Evolutionary conservation across 2,329 filamentous ascomycete genomes (phyloP), one percentile per base, ranked within the genome.

Genomic region (Diaporthe amygdali): DNA sequence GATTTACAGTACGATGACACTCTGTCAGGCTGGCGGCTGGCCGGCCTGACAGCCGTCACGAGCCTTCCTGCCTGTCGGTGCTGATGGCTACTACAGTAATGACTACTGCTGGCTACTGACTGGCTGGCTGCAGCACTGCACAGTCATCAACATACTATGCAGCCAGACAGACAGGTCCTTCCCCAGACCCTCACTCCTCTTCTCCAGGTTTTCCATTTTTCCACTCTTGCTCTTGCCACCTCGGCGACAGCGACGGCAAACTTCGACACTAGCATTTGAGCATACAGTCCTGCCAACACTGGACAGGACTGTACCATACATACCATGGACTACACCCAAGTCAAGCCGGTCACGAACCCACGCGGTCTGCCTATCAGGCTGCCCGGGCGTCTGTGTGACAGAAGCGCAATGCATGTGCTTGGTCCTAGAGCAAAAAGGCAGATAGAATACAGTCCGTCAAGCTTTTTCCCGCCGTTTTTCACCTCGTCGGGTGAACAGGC

Each of bases 181-280:
- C 66, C 52, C 66, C 66, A 56, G 66, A 61, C 32, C 55, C 66
- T 55, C 66, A 30, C 52, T 51, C 52, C 66, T 41, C 52, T 68
- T 68, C 66, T 68, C 66, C 66, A 68, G 66, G 52, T 68, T 68
- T 68, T 37, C 15, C 30, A 41, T n/a, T 47, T 30, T 64, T 30
- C 59, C 34, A 49, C 8, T 34, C 46, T 64, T 64, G 59, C 8
- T 34, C 46, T 64, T 64, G 59, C 59, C 59, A 49, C 66, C 52
- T 68, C 66, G 52, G 52, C 22, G 52, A 20, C 66, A 46, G 52
- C 52, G 52, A 59, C 32, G 41, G 52, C 66, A 68, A 27, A 41
- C 7, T 22, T 49, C 52, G n/a, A 27, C 52, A 51, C 27, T 12
- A 59, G 44, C 22, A 25, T 30, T 27, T 52, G 27, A 34, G 46